phyloP scores from a whole-genome alignment of 2,329 filamentous ascomycete species.

The Beauveria asiatica region DNA sequence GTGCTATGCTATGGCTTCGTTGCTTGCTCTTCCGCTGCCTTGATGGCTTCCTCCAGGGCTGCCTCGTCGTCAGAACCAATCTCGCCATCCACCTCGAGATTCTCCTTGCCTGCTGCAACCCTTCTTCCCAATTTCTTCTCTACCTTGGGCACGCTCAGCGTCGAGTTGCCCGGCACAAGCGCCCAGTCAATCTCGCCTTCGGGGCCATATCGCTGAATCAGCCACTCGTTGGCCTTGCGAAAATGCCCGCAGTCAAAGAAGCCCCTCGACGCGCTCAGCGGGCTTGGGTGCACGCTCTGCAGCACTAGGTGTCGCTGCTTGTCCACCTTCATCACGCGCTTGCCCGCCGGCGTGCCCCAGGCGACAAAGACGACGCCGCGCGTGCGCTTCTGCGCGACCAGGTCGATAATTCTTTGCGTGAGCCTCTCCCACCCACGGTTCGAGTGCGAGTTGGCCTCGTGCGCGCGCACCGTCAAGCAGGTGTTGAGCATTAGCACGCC shows the following conservation, averaged over 20 bases:
- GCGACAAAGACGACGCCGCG: conserved; percentile 89
- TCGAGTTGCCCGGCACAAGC: conserved; percentile 32
- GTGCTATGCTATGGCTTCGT: not conserved
- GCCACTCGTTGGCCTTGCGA: conserved; percentile 75
- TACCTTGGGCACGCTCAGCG: conserved; percentile 19
- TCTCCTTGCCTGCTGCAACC: conserved; percentile 11
- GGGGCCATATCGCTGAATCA: conserved; percentile 68
- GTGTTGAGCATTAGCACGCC: conserved; percentile 93
- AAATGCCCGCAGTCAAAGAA: conserved; percentile 84
- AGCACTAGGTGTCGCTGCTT: conserved; percentile 69
- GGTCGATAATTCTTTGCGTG: conserved; percentile 85
- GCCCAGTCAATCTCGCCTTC: conserved; percentile 82
- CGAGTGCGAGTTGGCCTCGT: conserved; percentile 78
- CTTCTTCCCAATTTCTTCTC: conserved; percentile 14
- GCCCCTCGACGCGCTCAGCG: conserved; percentile 73
- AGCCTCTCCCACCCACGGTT: conserved; percentile 88
- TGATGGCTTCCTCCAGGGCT: conserved; percentile 28
- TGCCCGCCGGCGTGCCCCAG: conserved; percentile 81
- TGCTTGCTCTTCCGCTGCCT: conserved; percentile 20
- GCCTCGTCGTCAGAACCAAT: conserved; percentile 29
- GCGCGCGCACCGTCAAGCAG: conserved; percentile 83
- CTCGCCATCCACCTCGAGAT: conserved; percentile 17
- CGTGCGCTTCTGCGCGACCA: conserved; percentile 67
- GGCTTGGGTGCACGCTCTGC: conserved; percentile 83
- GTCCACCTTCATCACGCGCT: conserved; percentile 68